Base-by-base conservation (phyloP, 805 yeast species). In the Suhomyces pyralidae region DNA sequence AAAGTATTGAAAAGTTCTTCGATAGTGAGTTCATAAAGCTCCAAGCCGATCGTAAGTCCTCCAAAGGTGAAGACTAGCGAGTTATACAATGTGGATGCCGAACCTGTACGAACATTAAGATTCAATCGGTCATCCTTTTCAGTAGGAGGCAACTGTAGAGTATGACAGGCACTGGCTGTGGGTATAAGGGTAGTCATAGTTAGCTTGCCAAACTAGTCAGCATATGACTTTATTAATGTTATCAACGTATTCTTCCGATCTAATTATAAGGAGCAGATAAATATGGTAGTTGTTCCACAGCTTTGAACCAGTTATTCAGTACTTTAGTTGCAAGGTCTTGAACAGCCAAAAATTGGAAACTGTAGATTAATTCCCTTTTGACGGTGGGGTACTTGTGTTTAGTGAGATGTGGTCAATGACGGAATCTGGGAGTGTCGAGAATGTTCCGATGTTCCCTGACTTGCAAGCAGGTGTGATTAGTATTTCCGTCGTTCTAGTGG, bases 51-150 rank as follows among this genome's bases (percentile, higher is more conserved):
- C 0, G 83, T 79, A 15, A 85, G 67, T 0, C 94, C 94, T n/a
- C 92, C 93, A 63, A 74, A 81, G 0, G 82, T 84, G 28, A 84
- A 78, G 1, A 87, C 73, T 48, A 83, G 73, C 5, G 92, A 86
- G 58, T 83, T 80, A 36, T 79, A 74, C 24, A 84, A 72, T 1
- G 79, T 70, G 1, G 83, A 69, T 0, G 90, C 82, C 1, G 90
- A 81, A 14, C 94, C 94, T 1, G 90, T 84, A 52, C 93, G 74
- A 45, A 80, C 80, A 50, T 82, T 82, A 55, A 86, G 68, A 52
- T 81, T 77, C 44, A 76, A 63, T 26, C 87, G 71, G 52, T 80
- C 81, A 58, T 82, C 88, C 32, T 73, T 77, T 48, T 77, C 82
- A 10, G 69, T 59, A 5, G 77, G 74, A 5, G 92, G 92, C 57